phyloP scores from a whole-genome alignment of 163 green algal genomes.

The Chlamydomonas reinhardtii region DNA sequence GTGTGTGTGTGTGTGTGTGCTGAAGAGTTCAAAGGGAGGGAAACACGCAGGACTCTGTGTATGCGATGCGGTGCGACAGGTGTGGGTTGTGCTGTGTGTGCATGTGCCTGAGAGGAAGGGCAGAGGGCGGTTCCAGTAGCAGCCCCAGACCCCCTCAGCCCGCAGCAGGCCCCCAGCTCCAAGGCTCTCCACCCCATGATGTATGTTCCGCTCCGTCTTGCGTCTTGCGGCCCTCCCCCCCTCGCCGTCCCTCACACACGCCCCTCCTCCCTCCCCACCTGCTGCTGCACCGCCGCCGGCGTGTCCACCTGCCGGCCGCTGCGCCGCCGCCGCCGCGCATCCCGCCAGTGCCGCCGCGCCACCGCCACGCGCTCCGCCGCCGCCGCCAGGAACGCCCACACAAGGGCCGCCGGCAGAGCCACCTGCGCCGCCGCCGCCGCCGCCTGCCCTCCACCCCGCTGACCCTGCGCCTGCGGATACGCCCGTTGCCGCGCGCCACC shows the following conservation, averaged over 20 bases:
- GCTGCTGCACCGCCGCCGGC: not conserved
- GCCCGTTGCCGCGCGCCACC: not conserved
- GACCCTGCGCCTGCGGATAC: not conserved
- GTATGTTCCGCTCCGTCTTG: no score
- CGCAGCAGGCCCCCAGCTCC: no score
- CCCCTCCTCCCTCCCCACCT: not conserved
- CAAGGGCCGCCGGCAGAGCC: not conserved
- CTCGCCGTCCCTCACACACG: not conserved
- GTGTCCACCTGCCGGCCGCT: not conserved
- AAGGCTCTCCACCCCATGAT: no score
- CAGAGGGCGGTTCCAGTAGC: no score
- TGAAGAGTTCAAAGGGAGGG: no score
- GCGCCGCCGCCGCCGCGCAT: not conserved
- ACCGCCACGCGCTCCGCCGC: constrained; percentile 7
- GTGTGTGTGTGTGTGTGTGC: no score
- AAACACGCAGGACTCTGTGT: no score
- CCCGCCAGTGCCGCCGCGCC: not conserved
- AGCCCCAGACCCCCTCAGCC: no score
- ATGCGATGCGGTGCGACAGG: no score
- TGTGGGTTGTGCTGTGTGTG: no score
- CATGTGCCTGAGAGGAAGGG: no score
- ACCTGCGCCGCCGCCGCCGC: not conserved
- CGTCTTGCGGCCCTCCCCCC: no score
- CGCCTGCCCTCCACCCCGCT: not conserved
- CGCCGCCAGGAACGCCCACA: constrained; percentile 42